These are phyloP conservation scores for Botrytis fabae DNA, from an alignment of 2,329 filamentous ascomycete species.

Conservation along the genomic window DNA sequence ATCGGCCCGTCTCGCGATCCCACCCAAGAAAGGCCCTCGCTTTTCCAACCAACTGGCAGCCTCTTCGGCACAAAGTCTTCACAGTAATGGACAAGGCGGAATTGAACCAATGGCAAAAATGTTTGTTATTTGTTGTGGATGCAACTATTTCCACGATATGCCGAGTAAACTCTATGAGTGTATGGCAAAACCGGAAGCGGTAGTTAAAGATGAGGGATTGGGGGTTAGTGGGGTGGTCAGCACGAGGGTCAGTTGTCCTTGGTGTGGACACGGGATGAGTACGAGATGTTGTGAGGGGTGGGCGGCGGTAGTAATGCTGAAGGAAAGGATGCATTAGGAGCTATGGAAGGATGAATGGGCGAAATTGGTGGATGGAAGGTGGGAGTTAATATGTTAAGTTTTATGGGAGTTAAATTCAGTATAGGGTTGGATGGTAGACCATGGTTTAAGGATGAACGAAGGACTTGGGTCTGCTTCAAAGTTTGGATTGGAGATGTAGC, in stretches of 20 bases:
- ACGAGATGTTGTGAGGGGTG: slow-evolving; percentile 68
- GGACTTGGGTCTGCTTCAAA: neutral
- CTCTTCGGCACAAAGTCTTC: slow-evolving; percentile 11
- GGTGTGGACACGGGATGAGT: slow-evolving; percentile 72
- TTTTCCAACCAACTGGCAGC: neutral
- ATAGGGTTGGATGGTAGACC: neutral
- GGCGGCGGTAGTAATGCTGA: slow-evolving; percentile 64
- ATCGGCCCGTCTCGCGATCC: slow-evolving; percentile 30
- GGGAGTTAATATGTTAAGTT: neutral
- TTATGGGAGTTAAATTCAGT: slow-evolving; percentile 6
- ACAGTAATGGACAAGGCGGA: slow-evolving; percentile 8
- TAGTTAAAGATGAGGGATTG: slow-evolving; percentile 52
- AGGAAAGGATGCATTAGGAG: slow-evolving; percentile 57
- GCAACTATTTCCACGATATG: slow-evolving; percentile 66
- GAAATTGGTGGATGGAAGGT: no score
- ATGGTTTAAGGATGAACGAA: neutral
- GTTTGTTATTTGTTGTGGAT: slow-evolving; percentile 65
- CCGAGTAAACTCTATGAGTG: slow-evolving; percentile 63
- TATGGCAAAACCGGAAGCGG: slow-evolving; percentile 59
- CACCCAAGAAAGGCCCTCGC: slow-evolving; percentile 4
- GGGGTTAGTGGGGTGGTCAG: slow-evolving; percentile 58
- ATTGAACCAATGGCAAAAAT: slow-evolving; percentile 54
- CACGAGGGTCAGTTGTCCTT: slow-evolving; percentile 66
- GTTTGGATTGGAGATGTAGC: neutral
- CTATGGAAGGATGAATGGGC: neutral